phyloP scores from a whole-genome alignment of 805 yeast species.

The Wickerhamiella domercqiae region DNA sequence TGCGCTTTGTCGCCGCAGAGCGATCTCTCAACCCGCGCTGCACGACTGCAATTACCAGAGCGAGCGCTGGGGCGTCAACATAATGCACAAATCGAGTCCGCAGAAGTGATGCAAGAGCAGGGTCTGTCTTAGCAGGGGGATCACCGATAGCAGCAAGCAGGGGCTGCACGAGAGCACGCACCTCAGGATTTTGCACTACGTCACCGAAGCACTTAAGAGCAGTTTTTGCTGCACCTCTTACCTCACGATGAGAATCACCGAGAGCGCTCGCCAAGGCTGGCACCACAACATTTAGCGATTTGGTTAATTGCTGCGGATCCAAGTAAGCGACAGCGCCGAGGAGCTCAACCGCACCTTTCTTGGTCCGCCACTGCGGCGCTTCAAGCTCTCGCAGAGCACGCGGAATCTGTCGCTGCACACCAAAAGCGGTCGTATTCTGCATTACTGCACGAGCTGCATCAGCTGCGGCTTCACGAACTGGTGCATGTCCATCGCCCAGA shows the following conservation, averaged over 20 bases:
- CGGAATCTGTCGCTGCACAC: slow-evolving; percentile 83
- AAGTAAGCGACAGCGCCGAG: slow-evolving; percentile 96
- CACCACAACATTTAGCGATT: slow-evolving; percentile 75
- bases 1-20: slow-evolving; percentile 81
- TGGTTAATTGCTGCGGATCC: slow-evolving; percentile 85
- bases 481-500: slow-evolving; percentile 71
- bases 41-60: slow-evolving; percentile 83
- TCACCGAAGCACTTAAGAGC: slow-evolving; percentile 87
- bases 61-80: slow-evolving; percentile 95
- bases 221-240: slow-evolving; percentile 84
- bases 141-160: slow-evolving; percentile 88
- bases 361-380: slow-evolving; percentile 88
- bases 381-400: slow-evolving; percentile 73
- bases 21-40: slow-evolving; percentile 92
- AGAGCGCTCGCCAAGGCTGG: slow-evolving; percentile 94
- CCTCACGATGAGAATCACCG: slow-evolving; percentile 93
- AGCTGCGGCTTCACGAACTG: slow-evolving; percentile 81
- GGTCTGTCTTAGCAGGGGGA: slow-evolving; percentile 80
- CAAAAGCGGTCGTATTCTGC: slow-evolving; percentile 83
- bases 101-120: slow-evolving; percentile 70
- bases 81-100: slow-evolving; percentile 92
- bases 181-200: slow-evolving; percentile 93
- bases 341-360: slow-evolving; percentile 90
- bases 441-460: slow-evolving; percentile 76
- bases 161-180: slow-evolving; percentile 76